A percentile compares a stretch with the other conserved stretches of the same genome.
Conservation (phyloP, 2,329 filamentous ascomycete species). For the Fusarium goolgardi region DNA sequence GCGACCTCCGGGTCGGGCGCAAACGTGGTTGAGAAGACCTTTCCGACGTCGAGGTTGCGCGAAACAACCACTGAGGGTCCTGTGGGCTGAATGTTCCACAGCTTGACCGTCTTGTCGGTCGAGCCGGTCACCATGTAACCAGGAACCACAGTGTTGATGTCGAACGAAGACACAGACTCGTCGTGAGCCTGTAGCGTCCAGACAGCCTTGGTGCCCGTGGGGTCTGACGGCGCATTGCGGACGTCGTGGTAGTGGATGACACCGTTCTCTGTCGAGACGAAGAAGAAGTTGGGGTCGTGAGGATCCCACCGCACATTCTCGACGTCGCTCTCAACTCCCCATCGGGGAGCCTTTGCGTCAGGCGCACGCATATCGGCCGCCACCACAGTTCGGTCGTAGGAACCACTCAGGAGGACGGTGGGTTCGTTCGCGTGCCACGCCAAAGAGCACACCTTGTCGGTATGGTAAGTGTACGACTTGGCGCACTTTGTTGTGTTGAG, state of each 20-base stretch:
- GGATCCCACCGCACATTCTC: slow-evolving; percentile 94
- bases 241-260: slow-evolving; percentile 93
- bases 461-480: slow-evolving; percentile 95
- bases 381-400: slow-evolving; percentile 93
- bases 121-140: slow-evolving; percentile 95
- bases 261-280: slow-evolving; percentile 91
- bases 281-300: slow-evolving; percentile 93
- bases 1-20: slow-evolving; percentile 90
- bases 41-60: slow-evolving; percentile 91
- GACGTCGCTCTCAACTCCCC: slow-evolving; percentile 96
- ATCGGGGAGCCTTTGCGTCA: slow-evolving; percentile 81
- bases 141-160: slow-evolving; percentile 88
- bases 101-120: slow-evolving; percentile 93
- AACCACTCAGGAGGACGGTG: slow-evolving; percentile 89
- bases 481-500: slow-evolving; percentile 91
- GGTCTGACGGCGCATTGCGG: slow-evolving; percentile 78
- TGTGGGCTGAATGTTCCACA: slow-evolving; percentile 88
- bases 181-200: slow-evolving; percentile 98
- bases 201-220: slow-evolving; percentile 81
- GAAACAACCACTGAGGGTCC: slow-evolving; percentile 92
- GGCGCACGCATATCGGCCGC: slow-evolving; percentile 97
- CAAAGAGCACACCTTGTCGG: slow-evolving; percentile 96
- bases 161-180: slow-evolving; percentile 89
- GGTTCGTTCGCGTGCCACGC: slow-evolving; percentile 92
- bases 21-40: slow-evolving; percentile 91